Conservation (phyloP, 441 rosid genomes). For the Syzygium malaccense region DNA sequence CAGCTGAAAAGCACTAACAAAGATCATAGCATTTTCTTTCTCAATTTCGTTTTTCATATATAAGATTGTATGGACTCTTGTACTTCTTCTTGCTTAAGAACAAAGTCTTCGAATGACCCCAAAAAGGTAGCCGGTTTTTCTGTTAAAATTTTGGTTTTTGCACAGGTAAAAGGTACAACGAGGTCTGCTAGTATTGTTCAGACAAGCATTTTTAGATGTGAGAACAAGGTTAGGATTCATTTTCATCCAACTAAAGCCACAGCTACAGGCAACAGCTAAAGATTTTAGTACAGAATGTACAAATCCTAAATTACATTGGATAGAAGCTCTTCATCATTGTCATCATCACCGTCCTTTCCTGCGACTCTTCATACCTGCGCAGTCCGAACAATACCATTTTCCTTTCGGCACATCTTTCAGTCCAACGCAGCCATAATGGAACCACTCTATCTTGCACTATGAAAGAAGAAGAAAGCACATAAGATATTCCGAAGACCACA, state of each 20-base stretch:
- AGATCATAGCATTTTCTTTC: neutral
- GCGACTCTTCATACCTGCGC: conserved; percentile 61
- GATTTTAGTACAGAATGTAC: neutral
- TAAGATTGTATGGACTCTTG: neutral
- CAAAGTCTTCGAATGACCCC: neutral
- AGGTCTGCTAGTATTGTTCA: neutral
- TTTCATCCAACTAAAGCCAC: neutral
- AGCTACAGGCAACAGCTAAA: neutral
- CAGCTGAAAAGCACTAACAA: neutral
- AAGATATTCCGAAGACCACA: conserved; percentile 3
- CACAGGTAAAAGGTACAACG: neutral
- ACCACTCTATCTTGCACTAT: conserved; percentile 99
- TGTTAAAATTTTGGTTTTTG: neutral
- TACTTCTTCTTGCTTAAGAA: neutral
- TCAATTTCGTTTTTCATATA: neutral
- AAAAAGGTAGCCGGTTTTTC: neutral
- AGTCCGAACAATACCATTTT: conserved; percentile 89
- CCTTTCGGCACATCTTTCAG: conserved; percentile 88
- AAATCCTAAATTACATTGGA: neutral
- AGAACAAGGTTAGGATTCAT: neutral
- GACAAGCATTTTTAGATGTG: neutral
- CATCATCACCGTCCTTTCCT: conserved; percentile 45
- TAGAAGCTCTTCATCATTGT: neutral
- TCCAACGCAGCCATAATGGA: conserved; percentile 92
- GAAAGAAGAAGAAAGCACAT: neutral